A percentile compares a stretch with the other conserved stretches of the same genome.
Conservation (phyloP, 768 basidiomycete genomes). For the Galerina marginata region DNA sequence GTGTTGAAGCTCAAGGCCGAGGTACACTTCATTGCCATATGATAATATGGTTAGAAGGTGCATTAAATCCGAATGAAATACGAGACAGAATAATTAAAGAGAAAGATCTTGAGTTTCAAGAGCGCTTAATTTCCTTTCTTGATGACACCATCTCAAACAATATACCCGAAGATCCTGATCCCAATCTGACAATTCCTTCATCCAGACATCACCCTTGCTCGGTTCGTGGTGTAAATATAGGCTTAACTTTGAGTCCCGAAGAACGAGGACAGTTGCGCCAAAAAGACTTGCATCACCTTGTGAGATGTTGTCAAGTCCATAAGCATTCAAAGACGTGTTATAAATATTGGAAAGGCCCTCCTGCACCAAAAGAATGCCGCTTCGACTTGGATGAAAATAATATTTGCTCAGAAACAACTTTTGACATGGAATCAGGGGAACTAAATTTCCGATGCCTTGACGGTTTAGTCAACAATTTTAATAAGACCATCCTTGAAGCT, state of each 20-base stretch:
- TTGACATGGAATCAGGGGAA: constrained; percentile 38
- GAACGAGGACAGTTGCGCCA: not conserved
- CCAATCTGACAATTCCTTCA: not conserved
- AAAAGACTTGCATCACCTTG: constrained; percentile 23
- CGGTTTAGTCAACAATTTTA: constrained; percentile 50
- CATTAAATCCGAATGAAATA: constrained; percentile 36
- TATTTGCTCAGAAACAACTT: constrained; percentile 2
- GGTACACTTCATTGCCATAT: constrained; percentile 48
- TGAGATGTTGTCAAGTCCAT: constrained; percentile 36
- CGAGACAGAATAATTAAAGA: constrained; percentile 4
- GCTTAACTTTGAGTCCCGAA: not conserved
- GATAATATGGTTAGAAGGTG: constrained; percentile 44
- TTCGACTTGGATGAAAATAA: constrained; percentile 34
- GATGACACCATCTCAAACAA: constrained; percentile 16
- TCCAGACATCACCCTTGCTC: constrained; percentile 18
- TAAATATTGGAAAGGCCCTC: constrained; percentile 39
- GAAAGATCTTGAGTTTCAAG: constrained; percentile 6
- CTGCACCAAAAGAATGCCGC: constrained; percentile 29
- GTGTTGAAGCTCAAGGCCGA: constrained; percentile 44
- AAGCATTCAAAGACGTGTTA: constrained; percentile 40
- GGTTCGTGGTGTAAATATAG: constrained; percentile 1
- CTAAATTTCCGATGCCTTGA: constrained; percentile 38
- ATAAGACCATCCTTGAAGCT: constrained; percentile 39
- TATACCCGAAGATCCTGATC: constrained; percentile 8
- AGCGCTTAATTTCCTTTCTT: constrained; percentile 11